Conservation (phyloP, 2,329 filamentous ascomycete genomes). For the Ophiocordyceps unilateralis region DNA sequence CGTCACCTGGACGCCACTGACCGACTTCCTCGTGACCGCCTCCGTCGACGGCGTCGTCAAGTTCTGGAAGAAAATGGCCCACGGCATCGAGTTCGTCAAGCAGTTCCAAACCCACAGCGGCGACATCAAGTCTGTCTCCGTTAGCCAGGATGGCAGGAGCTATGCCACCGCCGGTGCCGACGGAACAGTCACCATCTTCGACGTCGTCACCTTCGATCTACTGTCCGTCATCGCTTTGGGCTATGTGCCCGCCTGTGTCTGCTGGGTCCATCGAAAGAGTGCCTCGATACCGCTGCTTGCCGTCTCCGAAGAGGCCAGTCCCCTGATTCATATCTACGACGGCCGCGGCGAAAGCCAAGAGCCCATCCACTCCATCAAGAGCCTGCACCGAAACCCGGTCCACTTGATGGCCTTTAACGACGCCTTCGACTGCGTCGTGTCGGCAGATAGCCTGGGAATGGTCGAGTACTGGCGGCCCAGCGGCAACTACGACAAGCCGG, state of each 20-base stretch:
- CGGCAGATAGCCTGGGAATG: conserved; percentile 81
- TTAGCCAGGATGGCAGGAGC: conserved; percentile 78
- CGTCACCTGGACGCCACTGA: conserved; percentile 72
- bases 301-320: conserved; percentile 58
- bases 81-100: conserved; percentile 93
- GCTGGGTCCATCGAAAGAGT: conserved; percentile 80
- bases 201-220: conserved; percentile 75
- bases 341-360: conserved; percentile 66
- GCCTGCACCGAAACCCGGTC: conserved; percentile 68
- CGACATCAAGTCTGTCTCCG: conserved; percentile 67
- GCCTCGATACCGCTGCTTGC: conserved; percentile 79
- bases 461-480: conserved; percentile 87
- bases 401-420: conserved; percentile 82
- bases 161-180: conserved; percentile 79
- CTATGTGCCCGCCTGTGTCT: conserved; percentile 60
- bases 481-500: conserved; percentile 72
- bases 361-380: conserved; percentile 60
- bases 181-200: conserved; percentile 64
- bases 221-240: conserved; percentile 67
- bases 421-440: conserved; percentile 75
- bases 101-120: conserved; percentile 85
- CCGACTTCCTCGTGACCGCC: conserved; percentile 89
- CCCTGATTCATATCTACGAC: conserved; percentile 69
- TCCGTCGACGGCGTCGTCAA: conserved; percentile 94
- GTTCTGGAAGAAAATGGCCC: conserved; percentile 93